phyloP scores from a whole-genome alignment of 148 eudicot species.

The Dysphania ambrosioides region DNA sequence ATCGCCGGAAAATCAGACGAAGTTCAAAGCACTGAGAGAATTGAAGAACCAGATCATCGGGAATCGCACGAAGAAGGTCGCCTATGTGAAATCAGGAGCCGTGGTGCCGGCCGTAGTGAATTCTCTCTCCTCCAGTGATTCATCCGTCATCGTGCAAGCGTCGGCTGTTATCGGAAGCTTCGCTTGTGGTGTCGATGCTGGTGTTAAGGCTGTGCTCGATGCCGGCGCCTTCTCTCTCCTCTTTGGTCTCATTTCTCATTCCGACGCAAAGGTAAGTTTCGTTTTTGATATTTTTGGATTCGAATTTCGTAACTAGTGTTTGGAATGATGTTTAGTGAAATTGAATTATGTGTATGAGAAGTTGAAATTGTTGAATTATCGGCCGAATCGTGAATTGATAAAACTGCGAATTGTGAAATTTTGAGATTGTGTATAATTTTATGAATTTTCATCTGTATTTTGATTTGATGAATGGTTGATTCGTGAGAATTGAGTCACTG shows the following conservation, averaged over 20 bases:
- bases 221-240: slow-evolving; percentile 71
- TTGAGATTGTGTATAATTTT: too few relatives aligned
- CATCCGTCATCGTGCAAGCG: slow-evolving; percentile 46
- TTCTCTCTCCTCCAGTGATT: slow-evolving; percentile 40
- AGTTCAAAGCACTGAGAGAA: slow-evolving; percentile 71
- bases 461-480: neutral
- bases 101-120: slow-evolving; percentile 56
- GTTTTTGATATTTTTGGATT: neutral
- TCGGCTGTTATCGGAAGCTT: slow-evolving; percentile 86
- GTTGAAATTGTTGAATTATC: neutral
- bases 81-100: slow-evolving; percentile 71
- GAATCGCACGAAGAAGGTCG: slow-evolving; percentile 80
- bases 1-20: slow-evolving; percentile 44
- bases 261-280: slow-evolving; percentile 49
- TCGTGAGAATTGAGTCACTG: neutral
- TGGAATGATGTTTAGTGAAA: neutral
- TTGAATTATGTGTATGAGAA: neutral
- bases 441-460: neutral
- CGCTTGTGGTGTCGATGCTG: slow-evolving; percentile 88
- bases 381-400: neutral
- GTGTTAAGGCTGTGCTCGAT: slow-evolving; percentile 78
- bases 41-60: slow-evolving; percentile 95
- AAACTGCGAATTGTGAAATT: neutral
- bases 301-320: too few relatives aligned
- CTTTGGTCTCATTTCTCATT: slow-evolving; percentile 48